Evolutionary conservation across 2,329 filamentous ascomycete genomes (phyloP).

Genomic region (Beauveria sp.): DNA sequence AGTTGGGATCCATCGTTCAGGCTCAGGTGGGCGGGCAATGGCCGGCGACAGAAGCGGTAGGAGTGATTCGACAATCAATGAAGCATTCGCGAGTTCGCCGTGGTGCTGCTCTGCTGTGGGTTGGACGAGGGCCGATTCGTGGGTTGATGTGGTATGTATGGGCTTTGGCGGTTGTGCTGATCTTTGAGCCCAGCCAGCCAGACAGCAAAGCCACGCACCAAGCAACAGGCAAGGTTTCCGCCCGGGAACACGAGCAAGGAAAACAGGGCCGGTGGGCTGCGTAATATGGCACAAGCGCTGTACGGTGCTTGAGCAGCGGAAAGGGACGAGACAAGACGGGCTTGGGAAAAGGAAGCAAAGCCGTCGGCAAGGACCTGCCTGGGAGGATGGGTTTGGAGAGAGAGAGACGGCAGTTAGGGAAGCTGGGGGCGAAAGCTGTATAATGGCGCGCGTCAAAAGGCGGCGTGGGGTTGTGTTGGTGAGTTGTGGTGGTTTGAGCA

Average conservation of each 20-base stretch:
- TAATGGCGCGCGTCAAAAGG: slow-evolving; percentile 12
- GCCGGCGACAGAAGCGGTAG: slow-evolving; percentile 5
- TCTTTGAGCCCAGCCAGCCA: slow-evolving; percentile 1
- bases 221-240: background rate
- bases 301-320: background rate
- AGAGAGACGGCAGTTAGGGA: background rate
- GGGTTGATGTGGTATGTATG: slow-evolving; percentile 14
- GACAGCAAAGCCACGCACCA: slow-evolving; percentile 7
- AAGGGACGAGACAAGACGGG: background rate
- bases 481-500: background rate
- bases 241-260: background rate
- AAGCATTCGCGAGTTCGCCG: slow-evolving; percentile 1
- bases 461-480: slow-evolving; percentile 11
- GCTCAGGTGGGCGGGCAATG: slow-evolving; percentile 11
- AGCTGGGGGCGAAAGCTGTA: slow-evolving; percentile 11
- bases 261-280: background rate
- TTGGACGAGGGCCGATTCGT: background rate
- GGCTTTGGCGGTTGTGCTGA: slow-evolving; percentile 17
- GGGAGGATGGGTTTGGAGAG: slow-evolving; percentile 3
- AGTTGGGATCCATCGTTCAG: slow-evolving; percentile 38
- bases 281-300: background rate
- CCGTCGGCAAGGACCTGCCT: slow-evolving; percentile 8
- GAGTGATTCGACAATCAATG: background rate
- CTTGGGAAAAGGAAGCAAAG: background rate
- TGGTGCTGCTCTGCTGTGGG: background rate